These are phyloP conservation scores for Kwoniella pini DNA, from an alignment of 768 basidiomycete species.

Conservation along the genomic window DNA sequence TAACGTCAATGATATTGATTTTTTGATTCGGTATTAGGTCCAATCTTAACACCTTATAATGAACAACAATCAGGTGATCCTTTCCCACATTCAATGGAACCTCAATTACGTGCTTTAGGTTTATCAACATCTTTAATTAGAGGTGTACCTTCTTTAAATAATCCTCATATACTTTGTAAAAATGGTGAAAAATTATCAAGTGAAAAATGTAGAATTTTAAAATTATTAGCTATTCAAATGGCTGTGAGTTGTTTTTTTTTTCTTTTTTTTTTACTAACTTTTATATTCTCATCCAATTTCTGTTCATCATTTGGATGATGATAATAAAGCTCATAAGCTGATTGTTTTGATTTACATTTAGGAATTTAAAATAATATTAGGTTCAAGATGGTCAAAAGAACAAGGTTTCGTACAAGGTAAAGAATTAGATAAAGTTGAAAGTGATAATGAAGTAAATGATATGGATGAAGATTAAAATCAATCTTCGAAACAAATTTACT, in stretches of 20 bases:
- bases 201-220: constrained; percentile 90
- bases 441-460: constrained; percentile 12
- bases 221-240: constrained; percentile 86
- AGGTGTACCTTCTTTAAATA: constrained; percentile 81
- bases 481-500: too few relatives aligned
- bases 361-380: constrained; percentile 53
- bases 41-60: constrained; percentile 65
- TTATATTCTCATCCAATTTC: too few relatives aligned
- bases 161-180: constrained; percentile 79
- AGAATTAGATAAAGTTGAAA: constrained; percentile 26
- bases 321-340: not conserved
- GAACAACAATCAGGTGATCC: constrained; percentile 71
- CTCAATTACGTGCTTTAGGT: constrained; percentile 89
- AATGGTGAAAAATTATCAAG: constrained; percentile 74
- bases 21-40: constrained; percentile 59
- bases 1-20: not conserved
- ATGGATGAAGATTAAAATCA: constrained; percentile 36
- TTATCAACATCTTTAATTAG: constrained; percentile 77
- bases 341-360: constrained; percentile 12
- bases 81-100: constrained; percentile 96
- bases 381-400: constrained; percentile 50
- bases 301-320: not conserved
- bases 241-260: constrained; percentile 57
- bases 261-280: too few relatives aligned
- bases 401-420: constrained; percentile 47